Evolutionary conservation across 2,329 filamentous ascomycete genomes (phyloP).

Genomic region (Clarireedia monteithiana): DNA sequence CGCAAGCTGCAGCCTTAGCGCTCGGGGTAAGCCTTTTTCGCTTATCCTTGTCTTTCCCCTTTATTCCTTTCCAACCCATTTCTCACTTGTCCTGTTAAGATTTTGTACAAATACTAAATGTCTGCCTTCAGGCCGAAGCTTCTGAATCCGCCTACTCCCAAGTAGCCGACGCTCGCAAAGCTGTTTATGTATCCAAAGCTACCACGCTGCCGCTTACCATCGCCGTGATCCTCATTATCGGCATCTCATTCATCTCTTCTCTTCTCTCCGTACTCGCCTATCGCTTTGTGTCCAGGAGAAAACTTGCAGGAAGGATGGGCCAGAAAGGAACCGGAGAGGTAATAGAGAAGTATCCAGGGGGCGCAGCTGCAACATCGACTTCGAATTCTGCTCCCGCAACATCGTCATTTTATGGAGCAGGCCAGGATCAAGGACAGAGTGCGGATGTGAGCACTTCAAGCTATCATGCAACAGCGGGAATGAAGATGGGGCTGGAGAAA

Average conservation of each 20-base stretch:
- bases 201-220: not conserved
- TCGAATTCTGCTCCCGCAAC: too few relatives aligned
- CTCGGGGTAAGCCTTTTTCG: not conserved
- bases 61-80: not conserved
- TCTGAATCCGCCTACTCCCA: not conserved
- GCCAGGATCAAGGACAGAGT: not conserved
- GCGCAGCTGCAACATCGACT: not conserved
- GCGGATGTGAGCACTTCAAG: too few relatives aligned
- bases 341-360: not conserved
- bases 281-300: not conserved
- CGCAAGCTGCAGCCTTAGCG: not conserved
- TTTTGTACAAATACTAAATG: not conserved
- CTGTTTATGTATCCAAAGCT: not conserved
- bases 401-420: too few relatives aligned
- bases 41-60: not conserved
- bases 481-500: not conserved
- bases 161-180: not conserved
- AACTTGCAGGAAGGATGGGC: not conserved
- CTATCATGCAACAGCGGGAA: too few relatives aligned
- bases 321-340: not conserved
- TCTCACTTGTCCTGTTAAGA: not conserved
- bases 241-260: not conserved
- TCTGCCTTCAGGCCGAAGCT: not conserved
- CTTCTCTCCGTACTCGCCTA: not conserved
- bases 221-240: not conserved